Percentiles rank a stretch among this genome's conserved stretches.
These are phyloP conservation scores for Picea sitchensis DNA, from an alignment of 75 land plant genomes.

Conservation along the genomic window DNA sequence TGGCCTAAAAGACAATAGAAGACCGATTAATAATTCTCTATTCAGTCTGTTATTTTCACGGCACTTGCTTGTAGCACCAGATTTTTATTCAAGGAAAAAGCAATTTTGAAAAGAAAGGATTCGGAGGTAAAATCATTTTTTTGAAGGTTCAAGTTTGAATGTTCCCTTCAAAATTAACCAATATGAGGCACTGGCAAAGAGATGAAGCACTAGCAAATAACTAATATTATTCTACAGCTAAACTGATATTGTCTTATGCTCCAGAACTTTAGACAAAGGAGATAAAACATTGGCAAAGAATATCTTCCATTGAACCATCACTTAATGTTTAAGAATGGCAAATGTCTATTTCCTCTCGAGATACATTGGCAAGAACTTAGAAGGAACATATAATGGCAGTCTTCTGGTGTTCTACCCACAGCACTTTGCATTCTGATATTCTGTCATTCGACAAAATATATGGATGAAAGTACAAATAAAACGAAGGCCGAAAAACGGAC, in stretches of 20 bases:
- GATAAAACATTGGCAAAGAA: no score
- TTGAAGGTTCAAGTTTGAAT: not conserved
- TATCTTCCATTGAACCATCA: no score
- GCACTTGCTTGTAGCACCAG: not conserved
- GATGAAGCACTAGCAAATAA: not conserved
- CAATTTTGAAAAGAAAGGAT: not conserved
- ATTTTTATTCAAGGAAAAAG: not conserved
- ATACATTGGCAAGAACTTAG: not conserved
- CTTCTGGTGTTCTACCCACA: no score
- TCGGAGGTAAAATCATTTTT: no score
- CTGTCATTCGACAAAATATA: no score
- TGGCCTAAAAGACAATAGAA: no score
- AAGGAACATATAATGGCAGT: not conserved
- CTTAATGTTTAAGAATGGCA: not conserved
- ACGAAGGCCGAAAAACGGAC: no score
- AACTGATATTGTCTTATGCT: no score
- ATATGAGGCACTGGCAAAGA: not conserved
- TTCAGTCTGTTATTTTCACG: not conserved
- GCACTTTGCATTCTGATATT: no score
- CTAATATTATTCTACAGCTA: no score
- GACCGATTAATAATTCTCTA: not conserved
- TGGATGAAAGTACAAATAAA: no score
- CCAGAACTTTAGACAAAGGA: no score
- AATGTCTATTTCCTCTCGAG: not conserved
- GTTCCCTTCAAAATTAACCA: not conserved